Conservation (phyloP, 805 yeast species). For the Cyberlindnera sargentensis region DNA sequence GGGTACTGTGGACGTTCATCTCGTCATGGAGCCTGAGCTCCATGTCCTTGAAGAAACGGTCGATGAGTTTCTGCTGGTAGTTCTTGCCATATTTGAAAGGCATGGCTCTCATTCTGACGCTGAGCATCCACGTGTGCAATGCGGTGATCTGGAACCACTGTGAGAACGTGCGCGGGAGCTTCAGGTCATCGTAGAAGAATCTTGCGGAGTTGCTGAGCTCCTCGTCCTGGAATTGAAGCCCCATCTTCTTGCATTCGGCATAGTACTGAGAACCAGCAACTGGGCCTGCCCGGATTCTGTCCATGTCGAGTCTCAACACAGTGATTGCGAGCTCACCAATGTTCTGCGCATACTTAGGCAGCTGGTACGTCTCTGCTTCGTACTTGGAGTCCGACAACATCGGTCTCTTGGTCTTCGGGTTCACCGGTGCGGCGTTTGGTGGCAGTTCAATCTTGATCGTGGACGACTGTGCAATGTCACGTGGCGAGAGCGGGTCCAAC, state of each 20-base stretch:
- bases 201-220: slow-evolving; percentile 64
- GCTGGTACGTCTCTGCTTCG: slow-evolving; percentile 30
- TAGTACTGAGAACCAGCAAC: slow-evolving; percentile 87
- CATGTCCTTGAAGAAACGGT: slow-evolving; percentile 83
- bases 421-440: slow-evolving; percentile 27
- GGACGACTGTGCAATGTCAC: slow-evolving; percentile 22
- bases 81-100: slow-evolving; percentile 83
- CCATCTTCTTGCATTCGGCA: slow-evolving; percentile 82
- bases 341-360: slow-evolving; percentile 45
- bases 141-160: slow-evolving; percentile 94
- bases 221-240: slow-evolving; percentile 67
- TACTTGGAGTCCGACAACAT: slow-evolving; percentile 31
- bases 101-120: slow-evolving; percentile 93
- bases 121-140: slow-evolving; percentile 88
- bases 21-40: slow-evolving; percentile 82
- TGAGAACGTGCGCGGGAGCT: slow-evolving; percentile 80
- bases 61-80: slow-evolving; percentile 88
- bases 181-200: slow-evolving; percentile 80
- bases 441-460: slow-evolving; percentile 19
- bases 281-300: slow-evolving; percentile 85
- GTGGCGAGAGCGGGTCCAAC: slow-evolving; percentile 14
- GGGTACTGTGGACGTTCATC: slow-evolving; percentile 73
- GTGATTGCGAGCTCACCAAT: slow-evolving; percentile 61
- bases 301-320: slow-evolving; percentile 77
- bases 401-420: slow-evolving; percentile 27